These are phyloP conservation scores for Pisolithus orientalis DNA, from an alignment of 768 basidiomycete genomes.

Conservation along the genomic window DNA sequence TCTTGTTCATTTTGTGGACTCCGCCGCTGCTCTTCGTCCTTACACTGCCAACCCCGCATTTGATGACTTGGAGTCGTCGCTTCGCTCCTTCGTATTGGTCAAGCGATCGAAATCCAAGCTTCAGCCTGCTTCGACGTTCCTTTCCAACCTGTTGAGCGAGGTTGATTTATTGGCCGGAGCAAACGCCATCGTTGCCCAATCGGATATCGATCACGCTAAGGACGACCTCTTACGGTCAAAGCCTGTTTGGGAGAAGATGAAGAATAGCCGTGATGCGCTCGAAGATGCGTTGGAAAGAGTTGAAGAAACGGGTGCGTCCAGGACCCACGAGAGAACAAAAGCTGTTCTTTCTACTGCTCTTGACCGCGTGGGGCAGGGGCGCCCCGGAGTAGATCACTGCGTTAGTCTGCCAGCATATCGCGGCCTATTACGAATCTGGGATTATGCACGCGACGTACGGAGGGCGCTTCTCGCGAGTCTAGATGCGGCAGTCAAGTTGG, in stretches of 20 bases:
- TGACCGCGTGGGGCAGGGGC: conserved; percentile 70
- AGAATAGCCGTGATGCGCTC: conserved; percentile 59
- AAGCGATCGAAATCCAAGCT: conserved; percentile 97
- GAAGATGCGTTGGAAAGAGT: conserved; percentile 73
- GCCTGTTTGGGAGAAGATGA: conserved; percentile 88
- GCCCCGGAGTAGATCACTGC: conserved; percentile 50
- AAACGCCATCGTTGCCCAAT: conserved; percentile 81
- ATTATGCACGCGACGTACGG: conserved; percentile 79
- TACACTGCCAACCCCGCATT: conserved; percentile 66
- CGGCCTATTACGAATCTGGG: conserved; percentile 76
- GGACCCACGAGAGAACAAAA: conserved; percentile 49
- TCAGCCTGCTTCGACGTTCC: conserved; percentile 86
- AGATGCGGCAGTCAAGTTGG: conserved; percentile 70
- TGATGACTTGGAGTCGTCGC: conserved; percentile 79
- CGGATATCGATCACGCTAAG: conserved; percentile 67
- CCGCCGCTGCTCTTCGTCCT: conserved; percentile 65
- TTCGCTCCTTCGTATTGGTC: conserved; percentile 91
- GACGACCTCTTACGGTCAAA: conserved; percentile 60
- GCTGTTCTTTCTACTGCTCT: conserved; percentile 60
- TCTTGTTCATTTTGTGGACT: conserved; percentile 98
- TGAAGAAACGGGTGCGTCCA: conserved; percentile 69
- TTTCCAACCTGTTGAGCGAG: conserved; percentile 84
- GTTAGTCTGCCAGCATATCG: conserved; percentile 73
- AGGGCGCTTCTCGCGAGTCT: conserved; percentile 70
- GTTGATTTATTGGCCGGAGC: conserved; percentile 80